Evolutionary conservation across 2,329 filamentous ascomycete species (phyloP).

Genomic region (Mycosphaerella sp.): DNA sequence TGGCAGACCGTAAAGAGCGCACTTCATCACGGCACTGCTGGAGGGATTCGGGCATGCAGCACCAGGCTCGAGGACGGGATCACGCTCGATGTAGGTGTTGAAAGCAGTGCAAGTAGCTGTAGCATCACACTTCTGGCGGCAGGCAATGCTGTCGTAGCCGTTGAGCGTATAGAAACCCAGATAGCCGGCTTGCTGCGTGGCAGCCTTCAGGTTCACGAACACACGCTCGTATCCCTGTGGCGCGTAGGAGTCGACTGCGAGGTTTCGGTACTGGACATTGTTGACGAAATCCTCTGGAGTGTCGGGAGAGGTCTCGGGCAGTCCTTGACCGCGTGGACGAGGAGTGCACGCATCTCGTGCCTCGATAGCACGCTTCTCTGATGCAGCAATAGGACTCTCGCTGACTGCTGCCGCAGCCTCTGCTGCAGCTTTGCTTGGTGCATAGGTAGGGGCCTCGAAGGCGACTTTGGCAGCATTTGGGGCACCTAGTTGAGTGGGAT

Average conservation of each 20-base stretch:
- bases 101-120: conserved; percentile 22
- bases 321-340: conserved; percentile 17
- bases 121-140: conserved; percentile 19
- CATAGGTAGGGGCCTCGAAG: conserved; percentile 14
- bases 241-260: conserved; percentile 5
- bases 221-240: conserved; percentile 18
- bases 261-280: conserved; percentile 5
- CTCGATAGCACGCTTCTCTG: conserved; percentile 4
- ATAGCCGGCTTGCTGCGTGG: conserved; percentile 17
- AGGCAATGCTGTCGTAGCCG: conserved; percentile 11
- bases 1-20: conserved; percentile 33
- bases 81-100: conserved; percentile 31
- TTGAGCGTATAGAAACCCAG: conserved; percentile 14
- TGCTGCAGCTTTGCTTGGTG: conserved; percentile 10
- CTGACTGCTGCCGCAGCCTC: conserved; percentile 13
- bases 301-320: conserved; percentile 30
- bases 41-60: conserved; percentile 33
- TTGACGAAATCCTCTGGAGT: conserved; percentile 20
- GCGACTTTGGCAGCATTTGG: conserved; percentile 5
- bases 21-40: conserved; percentile 34
- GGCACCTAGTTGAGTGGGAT: conserved; percentile 11
- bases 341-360: conserved; percentile 18
- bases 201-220: conserved; percentile 17
- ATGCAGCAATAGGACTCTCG: not conserved
- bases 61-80: conserved; percentile 32